These are phyloP conservation scores for Trichoderma arundinaceum DNA, from an alignment of 2,329 filamentous ascomycete genomes.

Conservation along the genomic window DNA sequence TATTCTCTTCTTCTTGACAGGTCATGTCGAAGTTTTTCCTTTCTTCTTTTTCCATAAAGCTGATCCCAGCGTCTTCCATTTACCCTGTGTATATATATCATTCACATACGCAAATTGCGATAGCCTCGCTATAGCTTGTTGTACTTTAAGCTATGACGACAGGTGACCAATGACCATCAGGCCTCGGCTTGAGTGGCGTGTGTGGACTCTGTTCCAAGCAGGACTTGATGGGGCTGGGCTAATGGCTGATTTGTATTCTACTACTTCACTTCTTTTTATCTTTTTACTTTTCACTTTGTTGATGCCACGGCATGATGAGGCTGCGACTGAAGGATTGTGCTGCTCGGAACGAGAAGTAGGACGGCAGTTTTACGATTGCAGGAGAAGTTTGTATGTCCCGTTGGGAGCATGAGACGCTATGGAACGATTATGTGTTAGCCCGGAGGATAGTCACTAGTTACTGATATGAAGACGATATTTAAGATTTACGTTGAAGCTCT, in stretches of 20 bases:
- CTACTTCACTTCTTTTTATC: background rate
- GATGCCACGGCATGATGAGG: constrained; percentile 8
- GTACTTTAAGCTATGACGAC: constrained; percentile 11
- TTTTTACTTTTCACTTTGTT: background rate
- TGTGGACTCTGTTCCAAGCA: constrained; percentile 16
- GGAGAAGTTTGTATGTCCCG: constrained; percentile 19
- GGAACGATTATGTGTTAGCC: constrained; percentile 25
- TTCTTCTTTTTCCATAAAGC: constrained; percentile 13
- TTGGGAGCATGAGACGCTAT: constrained; percentile 16
- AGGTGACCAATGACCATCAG: background rate
- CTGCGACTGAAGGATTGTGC: constrained; percentile 1
- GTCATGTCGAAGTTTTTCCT: constrained; percentile 13
- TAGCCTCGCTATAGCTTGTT: constrained; percentile 1
- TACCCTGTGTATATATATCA: constrained; percentile 26
- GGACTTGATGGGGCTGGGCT: constrained; percentile 8
- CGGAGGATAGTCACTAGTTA: constrained; percentile 7
- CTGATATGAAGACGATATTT: constrained; percentile 27
- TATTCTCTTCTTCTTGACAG: constrained; percentile 31
- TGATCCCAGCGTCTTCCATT: constrained; percentile 23
- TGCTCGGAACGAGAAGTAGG: constrained; percentile 1
- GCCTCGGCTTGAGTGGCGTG: background rate
- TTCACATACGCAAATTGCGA: constrained; percentile 23
- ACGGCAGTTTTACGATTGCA: constrained; percentile 12
- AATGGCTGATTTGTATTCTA: constrained; percentile 25
- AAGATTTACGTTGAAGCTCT: background rate